A percentile compares a stretch with the other conserved stretches of the same genome.
These are phyloP conservation scores for Tothia fuscella DNA, from an alignment of 2,329 filamentous ascomycete species.

Conservation along the genomic window DNA sequence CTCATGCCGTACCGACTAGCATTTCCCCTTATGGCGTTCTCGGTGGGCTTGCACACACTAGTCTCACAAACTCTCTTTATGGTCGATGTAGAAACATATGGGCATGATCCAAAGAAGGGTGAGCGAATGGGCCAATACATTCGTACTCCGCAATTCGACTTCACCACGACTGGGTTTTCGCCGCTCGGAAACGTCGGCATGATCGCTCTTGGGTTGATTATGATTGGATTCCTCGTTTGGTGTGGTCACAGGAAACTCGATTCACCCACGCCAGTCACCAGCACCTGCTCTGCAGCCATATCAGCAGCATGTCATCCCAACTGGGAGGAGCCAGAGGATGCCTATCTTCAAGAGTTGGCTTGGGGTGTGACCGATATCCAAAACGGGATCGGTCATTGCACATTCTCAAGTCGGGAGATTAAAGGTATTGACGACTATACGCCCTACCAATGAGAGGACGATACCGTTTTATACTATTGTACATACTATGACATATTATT, in stretches of 20 bases:
- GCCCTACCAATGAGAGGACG: conserved; percentile 7
- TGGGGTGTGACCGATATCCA: conserved; percentile 10
- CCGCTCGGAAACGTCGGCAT: conserved; percentile 6
- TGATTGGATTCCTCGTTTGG: conserved; percentile 1
- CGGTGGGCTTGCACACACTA: conserved; percentile 29
- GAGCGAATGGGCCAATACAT: neutral
- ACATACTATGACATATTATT: too few relatives aligned
- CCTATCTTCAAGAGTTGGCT: neutral
- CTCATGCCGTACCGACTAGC: conserved; percentile 27
- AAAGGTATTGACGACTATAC: conserved; percentile 7
- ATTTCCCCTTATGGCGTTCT: conserved; percentile 23
- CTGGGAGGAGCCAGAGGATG: conserved; percentile 5
- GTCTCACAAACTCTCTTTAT: conserved; percentile 33
- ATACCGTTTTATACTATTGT: too few relatives aligned
- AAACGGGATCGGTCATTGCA: conserved; percentile 10
- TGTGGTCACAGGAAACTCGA: neutral
- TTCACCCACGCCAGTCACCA: conserved; percentile 61
- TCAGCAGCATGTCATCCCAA: conserved; percentile 18
- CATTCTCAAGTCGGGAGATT: conserved; percentile 8
- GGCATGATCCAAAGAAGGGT: conserved; percentile 1
- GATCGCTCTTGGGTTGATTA: neutral
- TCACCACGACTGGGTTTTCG: conserved; percentile 10
- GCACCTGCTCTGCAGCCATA: conserved; percentile 45
- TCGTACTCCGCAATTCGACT: conserved; percentile 7
- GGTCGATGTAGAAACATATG: conserved; percentile 18